phyloP scores from a whole-genome alignment of 2,329 filamentous ascomycete species.

The Drechslerella dactyloides region DNA sequence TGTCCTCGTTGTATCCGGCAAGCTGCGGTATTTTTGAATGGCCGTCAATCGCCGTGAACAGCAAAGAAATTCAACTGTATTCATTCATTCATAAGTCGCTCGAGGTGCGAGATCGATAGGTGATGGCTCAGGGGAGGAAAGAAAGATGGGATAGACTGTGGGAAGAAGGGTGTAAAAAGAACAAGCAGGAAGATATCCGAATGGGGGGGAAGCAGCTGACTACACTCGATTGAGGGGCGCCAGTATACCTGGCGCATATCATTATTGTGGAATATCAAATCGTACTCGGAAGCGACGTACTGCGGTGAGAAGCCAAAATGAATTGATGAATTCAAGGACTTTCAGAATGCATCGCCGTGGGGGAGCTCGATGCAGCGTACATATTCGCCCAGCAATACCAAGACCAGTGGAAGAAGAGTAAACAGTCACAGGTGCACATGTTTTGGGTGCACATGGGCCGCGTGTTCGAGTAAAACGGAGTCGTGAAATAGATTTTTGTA shows the following conservation, averaged over 20 bases:
- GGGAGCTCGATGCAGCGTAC: background rate
- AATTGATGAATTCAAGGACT: conserved; percentile 30
- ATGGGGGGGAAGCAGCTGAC: conserved; percentile 13
- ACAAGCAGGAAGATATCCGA: conserved; percentile 11
- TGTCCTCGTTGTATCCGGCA: background rate
- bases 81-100: conserved; percentile 1
- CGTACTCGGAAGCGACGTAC: background rate
- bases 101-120: conserved; percentile 1
- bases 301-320: conserved; percentile 7
- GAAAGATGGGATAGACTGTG: conserved; percentile 10
- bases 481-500: background rate
- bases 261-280: conserved; percentile 27
- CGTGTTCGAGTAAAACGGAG: background rate
- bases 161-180: conserved; percentile 9
- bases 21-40: conserved; percentile 16
- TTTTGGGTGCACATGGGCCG: background rate
- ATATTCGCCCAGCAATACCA: background rate
- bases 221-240: conserved; percentile 15
- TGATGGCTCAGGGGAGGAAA: conserved; percentile 9
- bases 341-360: conserved; percentile 18
- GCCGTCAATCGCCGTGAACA: conserved; percentile 14
- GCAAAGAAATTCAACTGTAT: background rate
- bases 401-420: background rate
- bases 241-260: background rate
- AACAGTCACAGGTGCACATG: background rate